These are phyloP conservation scores for Pogostemon cablin DNA, from an alignment of 257 asterid species.

Conservation along the genomic window DNA sequence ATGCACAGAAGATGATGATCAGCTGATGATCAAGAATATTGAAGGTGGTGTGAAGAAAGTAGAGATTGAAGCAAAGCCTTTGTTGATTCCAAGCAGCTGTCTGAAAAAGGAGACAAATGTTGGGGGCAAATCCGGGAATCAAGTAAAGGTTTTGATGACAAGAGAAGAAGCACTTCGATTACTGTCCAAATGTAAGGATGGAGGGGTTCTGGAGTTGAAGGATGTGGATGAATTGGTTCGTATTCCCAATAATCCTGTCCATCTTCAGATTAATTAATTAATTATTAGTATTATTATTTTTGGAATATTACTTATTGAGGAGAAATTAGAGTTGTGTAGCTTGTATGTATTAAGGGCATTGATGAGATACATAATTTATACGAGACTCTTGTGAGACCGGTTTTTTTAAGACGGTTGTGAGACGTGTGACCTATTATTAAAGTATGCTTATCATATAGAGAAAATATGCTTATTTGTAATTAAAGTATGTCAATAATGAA, in stretches of 20 bases:
- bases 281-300: no score
- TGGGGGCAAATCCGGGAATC: constrained; percentile 7
- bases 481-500: no score
- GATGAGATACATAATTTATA: no score
- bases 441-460: no score
- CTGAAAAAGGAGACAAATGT: neutral
- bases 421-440: no score
- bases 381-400: no score
- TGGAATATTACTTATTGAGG: no score
- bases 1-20: constrained; percentile 13
- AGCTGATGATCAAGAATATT: neutral
- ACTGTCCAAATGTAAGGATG: constrained; percentile 26
- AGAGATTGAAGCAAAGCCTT: constrained; percentile 24
- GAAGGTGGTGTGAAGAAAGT: constrained; percentile 32
- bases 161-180: constrained; percentile 34
- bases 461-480: no score
- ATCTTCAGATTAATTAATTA: neutral
- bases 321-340: no score
- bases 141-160: constrained; percentile 32
- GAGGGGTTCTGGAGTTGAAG: constrained; percentile 26
- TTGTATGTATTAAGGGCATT: no score
- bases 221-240: constrained; percentile 22
- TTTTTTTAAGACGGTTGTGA: no score
- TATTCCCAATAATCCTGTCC: neutral
- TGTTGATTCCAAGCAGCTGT: neutral